Percentiles rank a stretch among this genome's conserved stretches.
Conservation (phyloP, 2,329 filamentous ascomycete species). For the Fusarium sublunatum region DNA sequence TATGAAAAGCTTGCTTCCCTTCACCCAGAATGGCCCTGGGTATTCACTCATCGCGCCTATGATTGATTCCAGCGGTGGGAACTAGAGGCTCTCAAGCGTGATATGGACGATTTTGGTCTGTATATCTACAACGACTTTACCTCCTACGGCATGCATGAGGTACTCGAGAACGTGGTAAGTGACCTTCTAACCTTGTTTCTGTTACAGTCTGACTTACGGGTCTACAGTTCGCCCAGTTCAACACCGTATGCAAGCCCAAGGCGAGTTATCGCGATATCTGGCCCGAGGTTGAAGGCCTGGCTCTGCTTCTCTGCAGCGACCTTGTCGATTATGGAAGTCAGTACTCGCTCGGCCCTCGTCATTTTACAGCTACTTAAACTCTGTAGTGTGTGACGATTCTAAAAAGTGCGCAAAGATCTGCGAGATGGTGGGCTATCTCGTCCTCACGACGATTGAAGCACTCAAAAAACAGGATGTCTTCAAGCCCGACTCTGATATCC, state of each 20-base stretch:
- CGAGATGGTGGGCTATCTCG: conserved; percentile 31
- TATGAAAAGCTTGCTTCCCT: conserved; percentile 34
- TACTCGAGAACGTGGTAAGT: conserved; percentile 53
- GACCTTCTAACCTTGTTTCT: background rate
- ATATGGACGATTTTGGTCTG: conserved; percentile 56
- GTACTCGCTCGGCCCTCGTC: background rate
- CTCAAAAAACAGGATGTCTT: conserved; percentile 29
- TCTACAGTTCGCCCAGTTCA: conserved; percentile 51
- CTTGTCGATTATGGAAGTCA: conserved; percentile 21
- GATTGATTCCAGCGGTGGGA: conserved; percentile 38
- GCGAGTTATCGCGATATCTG: conserved; percentile 35
- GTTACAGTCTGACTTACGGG: background rate
- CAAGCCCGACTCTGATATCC: conserved; percentile 28
- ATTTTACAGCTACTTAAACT: background rate
- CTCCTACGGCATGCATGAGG: conserved; percentile 56
- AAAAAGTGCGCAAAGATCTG: background rate
- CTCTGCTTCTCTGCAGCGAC: conserved; percentile 18
- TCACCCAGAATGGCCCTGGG: conserved; percentile 32
- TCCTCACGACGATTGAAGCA: conserved; percentile 20
- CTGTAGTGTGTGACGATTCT: conserved; percentile 20
- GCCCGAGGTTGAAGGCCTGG: conserved; percentile 41
- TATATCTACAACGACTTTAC: conserved; percentile 58
- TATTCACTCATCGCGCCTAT: conserved; percentile 28
- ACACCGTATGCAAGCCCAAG: conserved; percentile 20
- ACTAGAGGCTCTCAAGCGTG: conserved; percentile 34